Evolutionary conservation across 495 filamentous ascomycete species (phyloP), one percentile per base, ranked within the genome.

Genomic region (Daldinia childiae): DNA sequence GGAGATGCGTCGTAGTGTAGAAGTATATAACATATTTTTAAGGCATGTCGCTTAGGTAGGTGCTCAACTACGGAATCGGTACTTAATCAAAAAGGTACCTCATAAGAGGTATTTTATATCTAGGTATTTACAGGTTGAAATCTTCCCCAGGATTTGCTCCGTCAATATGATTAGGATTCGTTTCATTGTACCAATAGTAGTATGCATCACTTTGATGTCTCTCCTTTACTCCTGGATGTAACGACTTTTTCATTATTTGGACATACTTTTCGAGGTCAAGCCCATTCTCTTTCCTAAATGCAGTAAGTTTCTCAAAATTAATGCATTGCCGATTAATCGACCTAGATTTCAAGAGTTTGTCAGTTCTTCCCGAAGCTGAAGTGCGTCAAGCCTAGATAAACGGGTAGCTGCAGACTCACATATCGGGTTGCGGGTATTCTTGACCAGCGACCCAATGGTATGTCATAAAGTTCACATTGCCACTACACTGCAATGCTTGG

Each of bases 391-490:
- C 4, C 2, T 11, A 12, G 41, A 39, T 39, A 21, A 8, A 45
- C 8, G 24, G 15, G 26, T 41, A 34, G 57, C 14, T 4, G 24
- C n/a, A 26, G 3, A 68, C 73, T 55, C 51, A 77, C 68, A 82
- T 80, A 32, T 84, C 82, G 9, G 82, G 81, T 34, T 77, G 81
- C 7, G 80, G 80, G 32, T 66, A 62, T 4, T 71, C 43, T 34
- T 79, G 76, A 2, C 68, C 78, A 27, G 79, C 79, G 19, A 79
- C 75, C 79, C 78, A 82, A 39, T 79, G 72, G 32, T 71, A 74
- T 17, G 75, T 77, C 32, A 79, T 73, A 26, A 81, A 50, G 55
- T 78, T 78, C 21, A 80, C 67, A 45, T 78, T 79, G 0, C 73
- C 76, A 27, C 66, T 74, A 60, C 81, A 82, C 32, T 74, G 68